Conservation (phyloP, 2,329 filamentous ascomycete species). For the Ophiostoma montium region DNA sequence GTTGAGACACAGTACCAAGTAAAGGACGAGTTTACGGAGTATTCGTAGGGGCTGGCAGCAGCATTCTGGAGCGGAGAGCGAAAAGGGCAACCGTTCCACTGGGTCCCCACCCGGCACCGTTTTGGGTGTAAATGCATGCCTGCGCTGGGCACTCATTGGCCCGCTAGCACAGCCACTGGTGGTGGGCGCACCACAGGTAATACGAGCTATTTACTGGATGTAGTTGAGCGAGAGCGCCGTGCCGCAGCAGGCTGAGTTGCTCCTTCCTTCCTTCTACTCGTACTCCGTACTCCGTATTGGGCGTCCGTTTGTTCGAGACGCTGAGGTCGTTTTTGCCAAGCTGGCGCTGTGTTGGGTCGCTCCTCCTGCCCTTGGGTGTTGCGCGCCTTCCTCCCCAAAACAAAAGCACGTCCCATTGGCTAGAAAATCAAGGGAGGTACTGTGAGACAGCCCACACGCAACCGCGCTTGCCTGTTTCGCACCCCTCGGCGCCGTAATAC, state of each 20-base stretch:
- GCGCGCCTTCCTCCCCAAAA: conserved; percentile 3
- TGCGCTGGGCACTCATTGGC: background rate
- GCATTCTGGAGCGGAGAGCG: background rate
- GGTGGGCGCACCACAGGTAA: background rate
- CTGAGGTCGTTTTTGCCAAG: too few species aligned
- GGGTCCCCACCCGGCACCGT: background rate
- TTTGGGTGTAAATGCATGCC: conserved; percentile 1
- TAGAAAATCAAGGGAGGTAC: background rate
- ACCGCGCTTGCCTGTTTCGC: conserved; percentile 2
- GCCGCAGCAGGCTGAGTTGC: background rate
- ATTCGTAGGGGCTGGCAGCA: background rate
- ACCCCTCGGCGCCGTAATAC: background rate
- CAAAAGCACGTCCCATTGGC: conserved; percentile 6
- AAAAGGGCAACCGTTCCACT: background rate
- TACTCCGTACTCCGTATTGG: background rate
- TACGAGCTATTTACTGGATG: too few species aligned
- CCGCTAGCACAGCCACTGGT: conserved; percentile 12
- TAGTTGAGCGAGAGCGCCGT: too few species aligned
- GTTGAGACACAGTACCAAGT: background rate
- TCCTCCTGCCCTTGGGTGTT: background rate
- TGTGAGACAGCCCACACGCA: background rate
- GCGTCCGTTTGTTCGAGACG: background rate
- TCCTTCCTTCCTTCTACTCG: background rate
- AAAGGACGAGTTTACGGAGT: too few species aligned
- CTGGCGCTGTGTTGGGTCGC: background rate